Percentiles rank a stretch among this genome's conserved stretches.
Conservation (phyloP, 2,329 filamentous ascomycete species). For the Fusarium sp. region DNA sequence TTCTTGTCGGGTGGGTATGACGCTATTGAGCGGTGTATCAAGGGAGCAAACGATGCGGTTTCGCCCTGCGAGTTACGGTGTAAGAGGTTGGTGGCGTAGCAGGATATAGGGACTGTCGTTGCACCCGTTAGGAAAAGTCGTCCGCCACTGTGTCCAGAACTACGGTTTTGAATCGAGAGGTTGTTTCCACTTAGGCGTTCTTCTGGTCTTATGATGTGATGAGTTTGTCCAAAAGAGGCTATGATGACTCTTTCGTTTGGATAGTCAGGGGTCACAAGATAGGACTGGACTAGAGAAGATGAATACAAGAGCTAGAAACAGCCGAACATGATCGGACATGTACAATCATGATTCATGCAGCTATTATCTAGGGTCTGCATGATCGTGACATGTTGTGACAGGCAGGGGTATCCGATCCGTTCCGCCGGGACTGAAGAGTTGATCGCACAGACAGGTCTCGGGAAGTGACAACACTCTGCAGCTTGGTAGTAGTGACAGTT, state of each 20-base stretch:
- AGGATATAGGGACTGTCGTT: background rate
- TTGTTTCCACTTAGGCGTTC: slow-evolving; percentile 14
- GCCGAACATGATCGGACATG: slow-evolving; percentile 8
- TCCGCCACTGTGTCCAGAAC: slow-evolving; percentile 17
- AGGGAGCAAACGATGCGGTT: background rate
- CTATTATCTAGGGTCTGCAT: background rate
- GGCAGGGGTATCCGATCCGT: background rate
- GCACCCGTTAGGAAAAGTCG: background rate
- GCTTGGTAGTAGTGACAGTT: background rate
- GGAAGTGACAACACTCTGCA: background rate
- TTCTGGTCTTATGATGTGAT: slow-evolving; percentile 4
- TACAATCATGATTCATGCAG: background rate
- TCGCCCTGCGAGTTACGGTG: slow-evolving; percentile 1
- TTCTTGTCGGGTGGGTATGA: background rate
- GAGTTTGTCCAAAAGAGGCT: background rate
- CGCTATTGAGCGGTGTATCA: background rate
- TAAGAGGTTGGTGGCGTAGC: slow-evolving; percentile 3
- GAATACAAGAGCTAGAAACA: background rate
- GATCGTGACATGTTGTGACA: slow-evolving; percentile 13
- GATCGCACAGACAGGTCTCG: background rate
- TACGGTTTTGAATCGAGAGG: background rate
- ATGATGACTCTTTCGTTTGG: background rate
- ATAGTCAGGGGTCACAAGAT: background rate
- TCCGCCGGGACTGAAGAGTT: background rate
- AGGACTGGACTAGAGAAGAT: background rate